Percentiles rank a stretch among this genome's conserved stretches.
These are phyloP conservation scores for Echites panduratus DNA, from an alignment of 257 asterid genomes.

Conservation along the genomic window DNA sequence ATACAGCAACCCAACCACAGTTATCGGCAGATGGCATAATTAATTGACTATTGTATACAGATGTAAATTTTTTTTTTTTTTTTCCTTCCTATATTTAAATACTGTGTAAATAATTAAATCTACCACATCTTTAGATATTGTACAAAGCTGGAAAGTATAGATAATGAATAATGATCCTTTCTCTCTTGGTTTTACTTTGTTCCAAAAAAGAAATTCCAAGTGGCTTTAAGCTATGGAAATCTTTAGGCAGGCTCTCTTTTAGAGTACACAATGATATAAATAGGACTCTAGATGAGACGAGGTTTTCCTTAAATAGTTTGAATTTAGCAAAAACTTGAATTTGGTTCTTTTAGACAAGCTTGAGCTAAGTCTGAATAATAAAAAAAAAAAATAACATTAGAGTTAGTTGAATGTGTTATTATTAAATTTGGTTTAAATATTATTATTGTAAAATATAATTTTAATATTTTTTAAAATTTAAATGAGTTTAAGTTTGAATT, in stretches of 20 bases:
- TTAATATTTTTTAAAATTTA: too few species aligned
- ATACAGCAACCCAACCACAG: not conserved
- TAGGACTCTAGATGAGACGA: too few species aligned
- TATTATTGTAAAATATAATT: too few species aligned
- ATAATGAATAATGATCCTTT: not conserved
- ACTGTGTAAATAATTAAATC: not conserved
- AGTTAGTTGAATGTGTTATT: too few species aligned
- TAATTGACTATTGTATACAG: too few species aligned
- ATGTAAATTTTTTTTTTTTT: not conserved
- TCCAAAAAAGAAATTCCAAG: not conserved
- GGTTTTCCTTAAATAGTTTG: too few species aligned
- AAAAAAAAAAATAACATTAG: too few species aligned
- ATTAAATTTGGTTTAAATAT: too few species aligned
- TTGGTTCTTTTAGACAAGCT: too few species aligned
- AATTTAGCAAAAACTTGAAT: too few species aligned
- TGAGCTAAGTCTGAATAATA: too few species aligned
- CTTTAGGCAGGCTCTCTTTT: not conserved
- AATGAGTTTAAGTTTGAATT: too few species aligned
- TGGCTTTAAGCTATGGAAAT: not conserved
- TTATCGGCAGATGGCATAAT: not conserved
- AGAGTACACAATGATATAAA: not conserved
- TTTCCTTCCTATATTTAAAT: not conserved
- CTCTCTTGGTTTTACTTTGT: not conserved
- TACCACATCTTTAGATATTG: not conserved
- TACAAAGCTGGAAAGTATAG: not conserved